A percentile compares a stretch with the other conserved stretches of the same genome.
phyloP scores from a whole-genome alignment of 2,329 filamentous ascomycete genomes.

The Metarhizium brunneum region DNA sequence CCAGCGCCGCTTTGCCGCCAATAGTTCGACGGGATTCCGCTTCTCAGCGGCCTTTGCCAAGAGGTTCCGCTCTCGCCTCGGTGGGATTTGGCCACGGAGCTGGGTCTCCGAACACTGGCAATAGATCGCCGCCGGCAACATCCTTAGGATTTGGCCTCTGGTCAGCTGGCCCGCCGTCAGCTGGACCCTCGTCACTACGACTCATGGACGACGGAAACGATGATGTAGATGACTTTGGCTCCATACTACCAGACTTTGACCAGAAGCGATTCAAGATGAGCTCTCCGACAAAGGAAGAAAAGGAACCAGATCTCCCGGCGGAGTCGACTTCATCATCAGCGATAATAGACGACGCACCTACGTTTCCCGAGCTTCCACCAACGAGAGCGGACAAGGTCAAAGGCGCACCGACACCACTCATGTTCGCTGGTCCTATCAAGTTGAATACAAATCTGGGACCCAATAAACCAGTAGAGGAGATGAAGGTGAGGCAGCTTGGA shows the following conservation, averaged over 20 bases:
- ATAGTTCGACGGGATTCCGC: constrained; percentile 20
- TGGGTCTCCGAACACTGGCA: constrained; percentile 11
- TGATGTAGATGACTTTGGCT: constrained; percentile 38
- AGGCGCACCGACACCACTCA: constrained; percentile 15
- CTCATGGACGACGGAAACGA: constrained; percentile 36
- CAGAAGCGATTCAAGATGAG: constrained; percentile 22
- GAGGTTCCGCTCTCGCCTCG: constrained; percentile 9
- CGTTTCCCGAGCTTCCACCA: neutral
- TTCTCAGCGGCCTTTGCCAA: constrained; percentile 16
- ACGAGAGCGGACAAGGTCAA: constrained; percentile 2
- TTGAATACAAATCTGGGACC: constrained; percentile 22
- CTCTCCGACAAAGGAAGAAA: constrained; percentile 1
- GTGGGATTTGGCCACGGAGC: constrained; percentile 7
- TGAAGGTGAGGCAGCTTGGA: constrained; percentile 25
- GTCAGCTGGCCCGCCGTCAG: constrained; percentile 26
- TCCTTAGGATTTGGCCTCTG: constrained; percentile 21
- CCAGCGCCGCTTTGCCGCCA: constrained; percentile 25
- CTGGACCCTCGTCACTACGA: constrained; percentile 30
- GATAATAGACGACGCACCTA: constrained; percentile 7
- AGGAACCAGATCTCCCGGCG: neutral
- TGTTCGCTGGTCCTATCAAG: constrained; percentile 26
- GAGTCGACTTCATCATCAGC: neutral
- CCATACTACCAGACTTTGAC: constrained; percentile 44
- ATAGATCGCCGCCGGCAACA: constrained; percentile 11
- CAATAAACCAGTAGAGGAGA: constrained; percentile 21